Evolutionary conservation across 2,329 filamentous ascomycete species (phyloP).

Genomic region (Monosporascus sp.): DNA sequence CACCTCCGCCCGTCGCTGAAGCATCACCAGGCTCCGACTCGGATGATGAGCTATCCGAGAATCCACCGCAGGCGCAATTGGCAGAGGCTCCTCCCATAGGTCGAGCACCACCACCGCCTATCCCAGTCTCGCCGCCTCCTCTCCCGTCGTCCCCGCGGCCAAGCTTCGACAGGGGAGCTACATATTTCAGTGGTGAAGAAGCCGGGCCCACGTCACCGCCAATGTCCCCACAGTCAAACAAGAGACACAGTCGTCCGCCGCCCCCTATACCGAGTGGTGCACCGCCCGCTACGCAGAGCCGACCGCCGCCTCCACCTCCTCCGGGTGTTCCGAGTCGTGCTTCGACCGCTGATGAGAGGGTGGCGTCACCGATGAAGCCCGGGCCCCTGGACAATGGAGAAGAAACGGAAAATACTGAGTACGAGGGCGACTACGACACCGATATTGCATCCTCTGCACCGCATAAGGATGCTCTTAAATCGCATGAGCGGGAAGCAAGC

Average conservation of each 20-base stretch:
- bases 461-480: constrained; percentile 86
- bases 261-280: constrained; percentile 55
- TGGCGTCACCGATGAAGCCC: constrained; percentile 35
- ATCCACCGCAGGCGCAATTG: constrained; percentile 36
- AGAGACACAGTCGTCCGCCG: constrained; percentile 51
- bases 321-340: constrained; percentile 46
- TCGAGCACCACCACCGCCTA: constrained; percentile 39
- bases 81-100: constrained; percentile 31
- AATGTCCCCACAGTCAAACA: constrained; percentile 34
- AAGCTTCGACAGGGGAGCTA: constrained; percentile 23
- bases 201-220: constrained; percentile 33
- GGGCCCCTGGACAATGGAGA: constrained; percentile 48
- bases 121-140: constrained; percentile 38
- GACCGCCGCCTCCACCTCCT: constrained; percentile 63
- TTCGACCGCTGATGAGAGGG: constrained; percentile 52
- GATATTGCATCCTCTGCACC: constrained; percentile 93
- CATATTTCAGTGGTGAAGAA: constrained; percentile 30
- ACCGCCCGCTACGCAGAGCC: constrained; percentile 44
- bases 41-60: constrained; percentile 74
- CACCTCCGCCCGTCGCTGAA: constrained; percentile 44
- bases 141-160: constrained; percentile 38
- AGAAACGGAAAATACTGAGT: constrained; percentile 81
- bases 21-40: constrained; percentile 75
- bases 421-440: constrained; percentile 96
- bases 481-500: constrained; percentile 72